Evolutionary conservation across 177 flowering plant genomes (phyloP).

Genomic region (Telopea speciosissima): DNA sequence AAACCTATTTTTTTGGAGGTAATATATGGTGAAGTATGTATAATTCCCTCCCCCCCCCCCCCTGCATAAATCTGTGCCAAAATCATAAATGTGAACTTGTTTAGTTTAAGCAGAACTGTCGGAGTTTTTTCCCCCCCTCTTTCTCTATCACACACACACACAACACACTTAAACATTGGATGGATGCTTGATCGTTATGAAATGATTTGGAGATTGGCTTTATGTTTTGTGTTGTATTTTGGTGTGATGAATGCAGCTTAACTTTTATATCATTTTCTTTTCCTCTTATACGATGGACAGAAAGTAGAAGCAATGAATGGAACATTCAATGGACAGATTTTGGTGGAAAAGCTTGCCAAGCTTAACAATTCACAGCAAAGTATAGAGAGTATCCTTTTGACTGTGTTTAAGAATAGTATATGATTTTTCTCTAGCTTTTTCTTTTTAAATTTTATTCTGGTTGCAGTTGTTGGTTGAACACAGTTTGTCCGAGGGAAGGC

Average conservation of each 20-base stretch:
- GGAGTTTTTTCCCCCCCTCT: no score
- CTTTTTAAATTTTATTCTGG: background rate
- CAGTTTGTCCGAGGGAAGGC: background rate
- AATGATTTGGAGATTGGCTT: no score
- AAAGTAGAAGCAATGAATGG: slow-evolving; percentile 20
- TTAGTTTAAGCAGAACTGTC: background rate
- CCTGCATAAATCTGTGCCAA: background rate
- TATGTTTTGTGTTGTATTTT: background rate
- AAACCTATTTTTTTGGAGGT: background rate
- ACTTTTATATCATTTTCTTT: background rate
- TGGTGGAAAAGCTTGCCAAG: slow-evolving; percentile 37
- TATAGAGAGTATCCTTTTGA: slow-evolving; percentile 36
- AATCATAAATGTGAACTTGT: background rate
- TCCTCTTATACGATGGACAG: slow-evolving; percentile 13
- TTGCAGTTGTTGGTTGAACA: background rate
- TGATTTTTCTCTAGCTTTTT: background rate
- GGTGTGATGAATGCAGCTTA: background rate
- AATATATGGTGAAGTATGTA: background rate
- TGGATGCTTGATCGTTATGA: no score
- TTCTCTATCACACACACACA: no score
- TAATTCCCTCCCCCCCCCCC: background rate
- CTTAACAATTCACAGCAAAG: slow-evolving; percentile 39
- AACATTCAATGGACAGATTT: slow-evolving; percentile 33
- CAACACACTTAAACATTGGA: no score
- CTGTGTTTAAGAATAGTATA: background rate